These are phyloP conservation scores for Scedosporium dehoogii DNA, from an alignment of 2,329 filamentous ascomycete genomes.

Conservation along the genomic window DNA sequence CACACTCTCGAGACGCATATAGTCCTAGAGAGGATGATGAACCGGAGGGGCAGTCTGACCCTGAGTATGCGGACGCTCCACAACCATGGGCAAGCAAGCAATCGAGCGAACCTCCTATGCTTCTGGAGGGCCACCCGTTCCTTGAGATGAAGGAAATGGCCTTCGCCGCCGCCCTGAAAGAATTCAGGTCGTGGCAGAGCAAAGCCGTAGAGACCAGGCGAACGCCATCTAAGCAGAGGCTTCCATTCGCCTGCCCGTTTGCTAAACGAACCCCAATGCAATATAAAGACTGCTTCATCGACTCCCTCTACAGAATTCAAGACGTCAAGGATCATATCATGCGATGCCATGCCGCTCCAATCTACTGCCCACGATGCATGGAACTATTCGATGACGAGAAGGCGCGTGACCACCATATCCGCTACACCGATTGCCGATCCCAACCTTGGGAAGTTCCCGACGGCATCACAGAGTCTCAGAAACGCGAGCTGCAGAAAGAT, in stretches of 20 bases:
- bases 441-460: background rate
- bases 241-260: slow-evolving; percentile 4
- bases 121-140: slow-evolving; percentile 3
- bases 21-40: background rate
- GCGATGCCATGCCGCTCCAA: background rate
- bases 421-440: background rate
- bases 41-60: slow-evolving; percentile 20
- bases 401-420: slow-evolving; percentile 5
- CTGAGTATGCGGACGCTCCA: slow-evolving; percentile 28
- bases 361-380: slow-evolving; percentile 7
- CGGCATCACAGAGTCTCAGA: slow-evolving; percentile 7
- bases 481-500: background rate
- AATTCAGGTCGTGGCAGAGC: background rate
- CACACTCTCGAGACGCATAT: background rate
- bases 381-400: slow-evolving; percentile 5
- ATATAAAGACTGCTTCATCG: slow-evolving; percentile 1
- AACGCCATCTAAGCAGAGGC: background rate
- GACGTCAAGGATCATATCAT: slow-evolving; percentile 3
- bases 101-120: background rate
- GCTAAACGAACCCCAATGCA: background rate
- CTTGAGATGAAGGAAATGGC: slow-evolving; percentile 1
- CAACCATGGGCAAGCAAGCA: background rate
- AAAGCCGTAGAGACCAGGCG: background rate
- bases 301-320: background rate
- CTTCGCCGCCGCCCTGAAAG: background rate